phyloP scores from a whole-genome alignment of 1,284 basidiomycete genomes.

The Ustilago vetiveriae region DNA sequence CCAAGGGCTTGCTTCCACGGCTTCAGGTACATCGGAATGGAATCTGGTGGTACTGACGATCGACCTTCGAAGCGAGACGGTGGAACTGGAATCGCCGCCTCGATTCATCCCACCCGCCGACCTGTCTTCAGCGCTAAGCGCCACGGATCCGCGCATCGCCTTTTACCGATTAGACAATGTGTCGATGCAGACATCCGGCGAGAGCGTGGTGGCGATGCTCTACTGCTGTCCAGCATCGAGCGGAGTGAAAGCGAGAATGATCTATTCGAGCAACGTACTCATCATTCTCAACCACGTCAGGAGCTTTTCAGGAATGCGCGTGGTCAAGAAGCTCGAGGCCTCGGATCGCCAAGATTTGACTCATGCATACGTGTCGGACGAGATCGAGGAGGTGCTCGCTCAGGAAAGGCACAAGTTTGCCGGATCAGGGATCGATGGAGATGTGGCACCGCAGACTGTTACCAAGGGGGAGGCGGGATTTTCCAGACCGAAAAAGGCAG shows the following conservation, averaged over 20 bases:
- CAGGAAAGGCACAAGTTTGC: slow-evolving; percentile 42
- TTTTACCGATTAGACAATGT: slow-evolving; percentile 49
- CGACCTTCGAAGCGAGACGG: slow-evolving; percentile 42
- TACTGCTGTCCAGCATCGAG: slow-evolving; percentile 55
- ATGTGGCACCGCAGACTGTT: slow-evolving; percentile 16
- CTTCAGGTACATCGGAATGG: slow-evolving; percentile 52
- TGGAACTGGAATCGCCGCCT: slow-evolving; percentile 45
- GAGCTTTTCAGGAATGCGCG: slow-evolving; percentile 41
- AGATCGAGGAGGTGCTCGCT: slow-evolving; percentile 33
- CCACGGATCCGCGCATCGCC: slow-evolving; percentile 45
- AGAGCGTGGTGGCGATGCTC: slow-evolving; percentile 54
- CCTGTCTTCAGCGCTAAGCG: slow-evolving; percentile 18
- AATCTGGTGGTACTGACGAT: slow-evolving; percentile 53
- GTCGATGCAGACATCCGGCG: slow-evolving; percentile 18
- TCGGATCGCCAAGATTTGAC: slow-evolving; percentile 35
- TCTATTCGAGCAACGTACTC: slow-evolving; percentile 55
- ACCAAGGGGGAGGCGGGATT: slow-evolving; percentile 20
- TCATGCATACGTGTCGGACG: slow-evolving; percentile 22
- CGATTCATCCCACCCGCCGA: slow-evolving; percentile 44
- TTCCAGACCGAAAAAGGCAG: slow-evolving; percentile 35
- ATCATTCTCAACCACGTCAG: slow-evolving; percentile 46
- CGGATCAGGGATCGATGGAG: slow-evolving; percentile 23
- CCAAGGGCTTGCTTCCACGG: slow-evolving; percentile 34
- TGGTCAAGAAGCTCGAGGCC: slow-evolving; percentile 51
- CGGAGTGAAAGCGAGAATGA: slow-evolving; percentile 53